phyloP scores from a whole-genome alignment of 2,329 filamentous ascomycete species.

The Sarocladium kiliense region DNA sequence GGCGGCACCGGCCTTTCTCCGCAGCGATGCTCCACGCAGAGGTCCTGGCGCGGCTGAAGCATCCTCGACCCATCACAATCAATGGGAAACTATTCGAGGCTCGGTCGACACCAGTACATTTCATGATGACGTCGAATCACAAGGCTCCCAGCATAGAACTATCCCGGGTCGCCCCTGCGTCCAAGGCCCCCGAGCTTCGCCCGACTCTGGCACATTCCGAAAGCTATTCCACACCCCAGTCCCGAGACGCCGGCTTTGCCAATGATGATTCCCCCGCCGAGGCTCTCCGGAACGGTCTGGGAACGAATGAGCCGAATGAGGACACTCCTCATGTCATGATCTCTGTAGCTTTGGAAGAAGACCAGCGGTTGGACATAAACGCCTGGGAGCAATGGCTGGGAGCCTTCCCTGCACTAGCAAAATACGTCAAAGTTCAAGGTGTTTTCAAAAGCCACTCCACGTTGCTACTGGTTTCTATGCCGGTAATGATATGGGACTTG shows the following conservation, averaged over 20 bases:
- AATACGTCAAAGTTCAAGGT: conserved; percentile 56
- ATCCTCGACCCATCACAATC: conserved; percentile 51
- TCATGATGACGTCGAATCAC: conserved; percentile 59
- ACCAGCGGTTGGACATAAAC: conserved; percentile 51
- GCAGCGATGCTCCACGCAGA: conserved; percentile 58
- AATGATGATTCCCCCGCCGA: background rate
- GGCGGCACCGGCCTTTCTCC: conserved; percentile 49
- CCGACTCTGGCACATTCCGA: conserved; percentile 11
- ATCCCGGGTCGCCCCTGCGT: conserved; percentile 23
- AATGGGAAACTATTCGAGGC: conserved; percentile 55
- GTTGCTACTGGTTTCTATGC: conserved; percentile 51
- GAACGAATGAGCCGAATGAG: conserved; percentile 41
- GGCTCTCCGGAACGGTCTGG: background rate
- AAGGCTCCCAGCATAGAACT: conserved; percentile 54
- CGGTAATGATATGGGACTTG: conserved; percentile 55
- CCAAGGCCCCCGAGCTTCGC: background rate
- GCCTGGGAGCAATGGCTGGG: conserved; percentile 55
- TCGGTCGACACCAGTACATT: conserved; percentile 54
- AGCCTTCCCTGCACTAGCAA: conserved; percentile 51
- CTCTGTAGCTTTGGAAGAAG: conserved; percentile 52
- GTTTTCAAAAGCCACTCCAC: conserved; percentile 59
- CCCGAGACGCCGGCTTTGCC: background rate
- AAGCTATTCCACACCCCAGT: conserved; percentile 22
- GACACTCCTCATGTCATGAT: conserved; percentile 57
- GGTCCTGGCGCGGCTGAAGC: conserved; percentile 54